Conservation (phyloP, 495 filamentous ascomycete genomes). For the Daldinia childiae region DNA sequence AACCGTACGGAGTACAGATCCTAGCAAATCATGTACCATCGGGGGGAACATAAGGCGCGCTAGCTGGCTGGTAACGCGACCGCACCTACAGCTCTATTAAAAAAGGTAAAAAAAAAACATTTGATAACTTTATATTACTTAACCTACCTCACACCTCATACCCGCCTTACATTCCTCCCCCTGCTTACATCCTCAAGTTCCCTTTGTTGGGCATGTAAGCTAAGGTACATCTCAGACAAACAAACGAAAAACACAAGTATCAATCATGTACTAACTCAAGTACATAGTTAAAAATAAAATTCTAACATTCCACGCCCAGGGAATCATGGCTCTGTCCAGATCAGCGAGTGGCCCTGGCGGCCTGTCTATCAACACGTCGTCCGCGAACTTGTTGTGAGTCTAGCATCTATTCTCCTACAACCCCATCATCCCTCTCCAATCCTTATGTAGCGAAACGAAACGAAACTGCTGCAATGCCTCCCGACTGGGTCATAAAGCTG, state of each 20-base stretch:
- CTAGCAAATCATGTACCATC: neutral
- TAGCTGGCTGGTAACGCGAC: neutral
- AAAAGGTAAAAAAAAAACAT: constrained; percentile 4
- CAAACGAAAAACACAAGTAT: neutral
- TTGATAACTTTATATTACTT: neutral
- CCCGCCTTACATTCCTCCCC: neutral
- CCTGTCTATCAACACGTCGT: constrained; percentile 80
- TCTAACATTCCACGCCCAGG: constrained; percentile 20
- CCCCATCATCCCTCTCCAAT: neutral
- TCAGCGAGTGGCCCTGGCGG: constrained; percentile 73
- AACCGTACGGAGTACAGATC: neutral
- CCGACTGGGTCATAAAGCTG: constrained; percentile 10
- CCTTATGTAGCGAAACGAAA: neutral
- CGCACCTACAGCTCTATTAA: neutral
- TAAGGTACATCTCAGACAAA: neutral
- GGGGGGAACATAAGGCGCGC: neutral
- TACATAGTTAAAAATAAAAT: neutral
- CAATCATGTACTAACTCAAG: neutral
- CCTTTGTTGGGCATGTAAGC: constrained; percentile 1
- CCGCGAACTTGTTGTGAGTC: constrained; percentile 72
- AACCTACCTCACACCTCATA: neutral
- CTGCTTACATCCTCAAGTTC: neutral
- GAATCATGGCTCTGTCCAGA: constrained; percentile 60
- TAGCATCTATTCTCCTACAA: neutral
- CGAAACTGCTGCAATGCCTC: constrained; percentile 15